Base-by-base conservation (phyloP, 495 filamentous ascomycete genomes). In the Penicillium coffeae region DNA sequence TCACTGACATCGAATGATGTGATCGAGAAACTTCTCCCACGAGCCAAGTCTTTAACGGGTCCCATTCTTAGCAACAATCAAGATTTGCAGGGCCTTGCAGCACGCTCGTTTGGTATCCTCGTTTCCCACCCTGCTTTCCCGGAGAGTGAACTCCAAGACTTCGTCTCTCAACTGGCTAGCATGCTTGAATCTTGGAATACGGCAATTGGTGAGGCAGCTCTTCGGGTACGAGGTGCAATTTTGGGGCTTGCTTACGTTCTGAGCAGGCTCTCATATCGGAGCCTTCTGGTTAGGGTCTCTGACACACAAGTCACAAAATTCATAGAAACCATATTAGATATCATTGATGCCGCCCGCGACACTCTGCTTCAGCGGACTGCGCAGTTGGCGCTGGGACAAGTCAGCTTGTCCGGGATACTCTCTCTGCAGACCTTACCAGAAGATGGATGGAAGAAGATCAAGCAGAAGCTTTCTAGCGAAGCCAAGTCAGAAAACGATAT, bases 401-500 rank as follows among this genome's bases (percentile, higher is more conserved):
- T 96, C 0, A 84, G 86, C 73, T 74, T 90, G 2, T 88, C 84
- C 27, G 75, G 74, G 0, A 70, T 85, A 5, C 54, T 88, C n/a
- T 60, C 62, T 1, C 54, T 69, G 0, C 60, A 68, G 10, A 55
- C 53, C 0, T 53, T 85, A 14, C 53, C 66, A 2, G 61, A 62
- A 8, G 47, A 67, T 35, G 52, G 65, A 20, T 70, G 71, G 63
- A 62, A 68, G 15, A 63, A 64, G 5, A 63, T 87, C 16, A 66
- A 84, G 36, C 76, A 83, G 9, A 76, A 81, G 27, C 66, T 95
- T 1, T 66, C 72, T 8, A 71, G 71, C 15, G 76, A 83, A 36
- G 86, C 90, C n/a, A 87, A 86, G 60, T 77, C 83, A 41, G 89
- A 90, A 35, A 86, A 88, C 51, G 90, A 94, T 44, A 85, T 78